Base-by-base conservation (phyloP, 768 basidiomycete species). In the Suillus luteus region DNA sequence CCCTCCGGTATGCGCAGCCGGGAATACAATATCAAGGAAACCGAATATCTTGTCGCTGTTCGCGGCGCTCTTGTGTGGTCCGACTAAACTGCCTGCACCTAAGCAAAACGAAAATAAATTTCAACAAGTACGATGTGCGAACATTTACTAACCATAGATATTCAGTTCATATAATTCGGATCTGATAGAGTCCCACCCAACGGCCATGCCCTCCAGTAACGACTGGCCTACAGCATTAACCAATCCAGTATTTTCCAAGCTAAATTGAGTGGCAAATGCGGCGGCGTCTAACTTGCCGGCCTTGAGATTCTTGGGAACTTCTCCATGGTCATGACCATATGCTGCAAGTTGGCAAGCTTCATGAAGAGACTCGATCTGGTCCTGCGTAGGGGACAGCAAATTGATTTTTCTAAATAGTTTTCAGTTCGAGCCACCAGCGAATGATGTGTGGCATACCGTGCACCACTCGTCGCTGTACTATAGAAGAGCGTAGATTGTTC, bases 1-100 rank as follows among this genome's bases (percentile, higher is more conserved):
- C 3, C 84, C 85, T 1, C 83, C 84, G 62, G 81, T 72, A 65
- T 85, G 80, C 0, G 66, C 24, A 1, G 80, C 80, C 17, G 84
- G 84, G 58, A 84, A 77, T n/a, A 82, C 76, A 40, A 85, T 66
- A 1, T 85, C 79, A 10, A 87, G 76, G 1, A 85, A 85, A 1
- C 81, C 84, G 43, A 86, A 80, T 79, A 85, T 84, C 33, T 68
- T 66, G 9, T 75, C 72, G 9, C 72, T 68, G 9, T 79, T 78
- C 6, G 81, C 82, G 0, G 83, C 83, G 63, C 85, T 85, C 48
- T 79, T 75, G 65, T 84, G 84, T 1, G 80, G 46, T 66, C 83
- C 83, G 76, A 85, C 85, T 68, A 82, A 84, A 0, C 77, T 77
- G 11, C 74, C 83, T 54, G 76, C 67, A 1, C 75, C 81, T 82